Base-by-base conservation (phyloP, 768 basidiomycete genomes). In the Ramaria sp. region DNA sequence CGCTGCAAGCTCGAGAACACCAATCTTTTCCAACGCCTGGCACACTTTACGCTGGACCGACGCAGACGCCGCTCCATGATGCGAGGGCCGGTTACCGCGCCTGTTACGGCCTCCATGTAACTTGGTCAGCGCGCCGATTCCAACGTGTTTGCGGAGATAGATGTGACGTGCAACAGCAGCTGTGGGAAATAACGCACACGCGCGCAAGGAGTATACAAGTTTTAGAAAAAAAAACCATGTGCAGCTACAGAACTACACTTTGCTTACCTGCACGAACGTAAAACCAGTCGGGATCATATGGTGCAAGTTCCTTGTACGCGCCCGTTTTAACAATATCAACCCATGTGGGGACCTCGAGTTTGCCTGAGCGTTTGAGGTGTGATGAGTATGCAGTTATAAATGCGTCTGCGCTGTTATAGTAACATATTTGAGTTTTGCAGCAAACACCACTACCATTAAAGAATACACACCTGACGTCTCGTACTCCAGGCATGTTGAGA, bases 221-320 rank as follows among this genome's bases (percentile, higher is more conserved):
- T n/a, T n/a, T 27, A 13, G 39, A 2, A 41, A 7, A 41, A n/a
- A 41, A 41, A 43, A 10, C 15, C n/a, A 20, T 18, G 20, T 39
- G 32, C 49, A 55, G 20, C 27, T 41, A 20, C 13, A 27, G 50
- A 30, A 22, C 48, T 54, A 1, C 13, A n/a, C 18, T 37, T 30
- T 24, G 79, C 83, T 68, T 66, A 96, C 94, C 94, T 73, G 95
- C 89, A 65, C 96, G 91, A 69, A 95, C 78, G 74, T 98, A 99
- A 81, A 83, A 99, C 96, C 96, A 99, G 72, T 99, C 96, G 41
- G 91, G 88, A 73, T 98, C 92, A 74, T 97, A 97, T 52, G 96
- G 96, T 52, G 94, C 95, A 58, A 96, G 89, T 74, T 99, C 96
- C 73, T 98, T 98, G 80, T 78, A 93, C 57, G 87, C 75, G 69